These are phyloP conservation scores for Eremothecium coryli DNA, from an alignment of 1,139 yeast genomes.

Conservation along the genomic window DNA sequence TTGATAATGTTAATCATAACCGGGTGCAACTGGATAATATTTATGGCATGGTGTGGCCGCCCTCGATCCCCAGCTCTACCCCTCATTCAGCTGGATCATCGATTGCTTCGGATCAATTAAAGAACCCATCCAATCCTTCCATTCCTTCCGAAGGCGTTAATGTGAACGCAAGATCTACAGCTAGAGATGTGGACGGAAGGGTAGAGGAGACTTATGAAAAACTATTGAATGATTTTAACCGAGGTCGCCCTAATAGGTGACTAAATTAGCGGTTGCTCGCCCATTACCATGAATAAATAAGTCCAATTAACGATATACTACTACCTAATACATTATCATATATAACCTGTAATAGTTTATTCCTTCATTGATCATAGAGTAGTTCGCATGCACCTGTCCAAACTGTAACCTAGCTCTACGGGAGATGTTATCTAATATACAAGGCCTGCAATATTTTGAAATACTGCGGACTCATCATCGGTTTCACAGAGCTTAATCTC, in stretches of 20 bases:
- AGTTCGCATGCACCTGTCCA: too few species aligned
- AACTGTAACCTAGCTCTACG: too few species aligned
- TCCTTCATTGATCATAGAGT: too few species aligned
- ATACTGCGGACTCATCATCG: conserved; percentile 1
- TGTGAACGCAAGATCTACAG: conserved; percentile 11
- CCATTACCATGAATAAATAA: conserved; percentile 1
- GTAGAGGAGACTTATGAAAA: conserved; percentile 66
- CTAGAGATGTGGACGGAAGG: conserved; percentile 27
- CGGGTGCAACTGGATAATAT: conserved; percentile 48
- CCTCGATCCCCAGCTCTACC: conserved; percentile 5
- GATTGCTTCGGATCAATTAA: conserved; percentile 5
- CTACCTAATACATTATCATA: background rate
- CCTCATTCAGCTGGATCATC: conserved; percentile 5
- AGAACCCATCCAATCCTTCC: conserved; percentile 1
- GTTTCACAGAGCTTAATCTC: conserved; percentile 10
- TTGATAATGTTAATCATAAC: conserved; percentile 51
- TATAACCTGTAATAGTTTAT: too few species aligned
- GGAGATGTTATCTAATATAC: background rate
- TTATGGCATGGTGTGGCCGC: conserved; percentile 29
- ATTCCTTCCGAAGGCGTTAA: conserved; percentile 1
- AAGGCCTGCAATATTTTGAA: background rate
- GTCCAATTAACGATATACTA: background rate
- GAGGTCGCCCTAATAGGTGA: conserved; percentile 43
- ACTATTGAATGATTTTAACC: conserved; percentile 49
- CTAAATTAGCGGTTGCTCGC: background rate